Base-by-base conservation (phyloP, 371 early-diverging fungal genomes). In the Haplosporangium sp. region DNA sequence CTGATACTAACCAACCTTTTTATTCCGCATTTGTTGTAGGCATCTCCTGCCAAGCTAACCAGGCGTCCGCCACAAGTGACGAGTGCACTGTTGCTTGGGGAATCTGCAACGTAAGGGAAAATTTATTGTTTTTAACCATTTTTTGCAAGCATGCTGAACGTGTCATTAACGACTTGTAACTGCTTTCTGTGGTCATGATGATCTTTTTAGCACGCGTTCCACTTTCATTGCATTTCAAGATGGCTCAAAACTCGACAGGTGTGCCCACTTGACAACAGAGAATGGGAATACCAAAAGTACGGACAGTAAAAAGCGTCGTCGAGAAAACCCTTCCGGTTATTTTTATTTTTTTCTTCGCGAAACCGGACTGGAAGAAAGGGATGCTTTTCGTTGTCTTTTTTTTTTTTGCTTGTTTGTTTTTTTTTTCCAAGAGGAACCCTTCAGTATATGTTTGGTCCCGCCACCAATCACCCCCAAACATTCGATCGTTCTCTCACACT, bases 21-120 rank as follows among this genome's bases (percentile, higher is more conserved):
- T 41, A 36, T 21, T 13, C 40, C 41, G 20, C 20, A 29, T 43
- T 43, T 48, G 40, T 47, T n/a, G 46, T 70, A 95, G 95, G 95
- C 81, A 96, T 97, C 60, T 97, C 96, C 83, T 97, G 98, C 84
- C 98, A 98, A 82, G 98, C 98, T 7, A 97, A 98, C 83, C 98
- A 97, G 82, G 94, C 93, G 1, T 93, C 95, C n/a, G 94, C 94
- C 13, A 93, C 93, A 46, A 91, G 90, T 66, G 95, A 96, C 67
- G 98, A 98, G 73, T 99, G 99, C 82, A 97, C 93, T 16, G 96
- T 99, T 42, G 97, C 99, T 38, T 99, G 99, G 99, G 99, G 99
- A 58, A 90, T 93, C 56, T 99, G 99, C 86, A 98, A 99, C 81
- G 94, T 95, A 88, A 85, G 91, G 66, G 21, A 45, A 20, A 23